These are phyloP conservation scores for Ganoderma lingzhi DNA, from an alignment of 1,284 basidiomycete species.

Conservation along the genomic window DNA sequence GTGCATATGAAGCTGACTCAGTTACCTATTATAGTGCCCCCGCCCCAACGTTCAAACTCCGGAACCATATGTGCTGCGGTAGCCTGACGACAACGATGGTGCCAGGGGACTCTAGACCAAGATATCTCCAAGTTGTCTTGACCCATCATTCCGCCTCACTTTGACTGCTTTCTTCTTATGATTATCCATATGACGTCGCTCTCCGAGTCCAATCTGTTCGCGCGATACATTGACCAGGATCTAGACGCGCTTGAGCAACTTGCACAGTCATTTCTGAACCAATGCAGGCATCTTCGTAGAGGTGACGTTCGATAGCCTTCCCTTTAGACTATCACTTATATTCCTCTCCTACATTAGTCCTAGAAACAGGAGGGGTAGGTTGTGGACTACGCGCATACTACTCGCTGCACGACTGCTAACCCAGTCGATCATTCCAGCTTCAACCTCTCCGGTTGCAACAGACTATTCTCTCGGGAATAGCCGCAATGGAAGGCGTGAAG, in stretches of 20 bases:
- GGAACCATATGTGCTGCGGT: neutral
- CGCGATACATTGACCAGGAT: neutral
- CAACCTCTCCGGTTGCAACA: neutral
- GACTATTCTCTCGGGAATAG: neutral
- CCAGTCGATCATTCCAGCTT: neutral
- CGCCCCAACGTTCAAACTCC: neutral
- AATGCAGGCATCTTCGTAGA: neutral
- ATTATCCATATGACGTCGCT: too few relatives aligned
- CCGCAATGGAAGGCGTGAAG: neutral
- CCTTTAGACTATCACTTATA: neutral
- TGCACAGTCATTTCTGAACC: neutral
- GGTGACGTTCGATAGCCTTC: neutral
- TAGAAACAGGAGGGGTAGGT: neutral
- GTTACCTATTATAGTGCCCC: too few relatives aligned
- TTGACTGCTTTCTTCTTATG: too few relatives aligned
- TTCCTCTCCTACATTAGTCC: neutral
- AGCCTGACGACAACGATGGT: neutral
- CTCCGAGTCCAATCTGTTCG: neutral
- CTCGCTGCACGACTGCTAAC: neutral
- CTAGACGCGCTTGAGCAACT: neutral
- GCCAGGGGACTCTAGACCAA: neutral
- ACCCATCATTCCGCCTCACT: neutral
- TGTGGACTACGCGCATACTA: neutral
- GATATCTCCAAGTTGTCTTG: neutral
- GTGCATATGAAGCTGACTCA: too few relatives aligned